Conservation (phyloP, 2,329 filamentous ascomycete genomes). For the Diatrype stigma region DNA sequence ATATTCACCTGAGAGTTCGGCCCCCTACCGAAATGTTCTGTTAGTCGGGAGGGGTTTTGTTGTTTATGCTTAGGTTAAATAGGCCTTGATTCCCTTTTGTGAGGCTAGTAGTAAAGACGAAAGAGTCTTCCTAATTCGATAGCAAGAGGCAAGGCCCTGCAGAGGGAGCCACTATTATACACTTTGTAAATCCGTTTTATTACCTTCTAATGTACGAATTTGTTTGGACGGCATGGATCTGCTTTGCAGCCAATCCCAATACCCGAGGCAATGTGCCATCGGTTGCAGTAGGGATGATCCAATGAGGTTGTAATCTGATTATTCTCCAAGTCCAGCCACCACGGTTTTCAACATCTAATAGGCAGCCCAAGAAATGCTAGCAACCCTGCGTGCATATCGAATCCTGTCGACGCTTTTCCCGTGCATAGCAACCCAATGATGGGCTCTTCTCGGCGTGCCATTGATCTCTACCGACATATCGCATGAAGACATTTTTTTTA, state of each 20-base stretch:
- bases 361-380: neutral
- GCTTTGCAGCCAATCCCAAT: neutral
- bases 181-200: conserved; percentile 30
- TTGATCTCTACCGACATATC: too few relatives aligned
- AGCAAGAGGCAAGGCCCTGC: conserved; percentile 12
- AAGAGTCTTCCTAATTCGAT: conserved; percentile 20
- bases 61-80: neutral
- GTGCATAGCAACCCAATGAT: neutral
- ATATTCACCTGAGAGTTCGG: neutral
- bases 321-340: neutral
- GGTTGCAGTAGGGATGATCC: neutral
- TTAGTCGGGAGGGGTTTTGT: neutral
- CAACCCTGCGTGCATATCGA: neutral
- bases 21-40: neutral
- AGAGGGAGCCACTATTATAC: conserved; percentile 26
- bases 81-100: neutral
- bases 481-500: too few relatives aligned
- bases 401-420: neutral
- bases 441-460: neutral
- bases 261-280: neutral
- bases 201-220: conserved; percentile 26
- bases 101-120: neutral
- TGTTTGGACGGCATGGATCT: neutral
- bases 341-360: neutral
- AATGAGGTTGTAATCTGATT: neutral